These are phyloP conservation scores for Fragilariopsis cylindrus DNA, from an alignment of 108 stramenopile species.

Conservation along the genomic window DNA sequence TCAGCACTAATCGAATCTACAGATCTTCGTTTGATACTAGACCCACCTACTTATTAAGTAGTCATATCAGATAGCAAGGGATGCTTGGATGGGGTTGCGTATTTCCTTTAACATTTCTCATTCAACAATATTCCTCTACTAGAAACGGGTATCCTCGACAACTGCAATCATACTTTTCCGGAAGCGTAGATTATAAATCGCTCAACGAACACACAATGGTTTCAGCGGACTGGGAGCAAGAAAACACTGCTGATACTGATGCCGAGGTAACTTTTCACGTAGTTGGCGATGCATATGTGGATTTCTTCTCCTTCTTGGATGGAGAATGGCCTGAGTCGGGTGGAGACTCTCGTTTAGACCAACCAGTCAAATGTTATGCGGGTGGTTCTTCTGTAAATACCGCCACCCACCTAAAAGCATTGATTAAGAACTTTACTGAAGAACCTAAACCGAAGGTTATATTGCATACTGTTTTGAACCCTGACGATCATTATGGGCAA, in stretches of 20 bases:
- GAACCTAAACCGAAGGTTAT: conserved; percentile 28
- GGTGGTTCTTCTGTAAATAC: conserved; percentile 80
- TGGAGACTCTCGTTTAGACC: conserved; percentile 65
- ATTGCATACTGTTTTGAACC: conserved; percentile 72
- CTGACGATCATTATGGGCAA: conserved; percentile 67
- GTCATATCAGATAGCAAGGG: background rate
- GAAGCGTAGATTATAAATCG: no score
- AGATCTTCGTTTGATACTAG: no score
- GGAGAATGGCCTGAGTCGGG: conserved; percentile 50
- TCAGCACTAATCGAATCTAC: no score
- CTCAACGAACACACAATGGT: no score
- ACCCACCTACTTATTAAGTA: no score
- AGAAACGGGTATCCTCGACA: background rate
- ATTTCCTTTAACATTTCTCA: conserved; percentile 6
- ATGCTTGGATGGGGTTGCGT: conserved; percentile 4
- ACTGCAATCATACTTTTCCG: no score
- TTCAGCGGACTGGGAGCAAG: no score
- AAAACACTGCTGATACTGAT: no score
- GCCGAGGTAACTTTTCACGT: conserved; percentile 40
- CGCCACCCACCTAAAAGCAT: conserved; percentile 62
- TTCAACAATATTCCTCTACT: background rate
- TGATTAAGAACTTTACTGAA: conserved; percentile 24
- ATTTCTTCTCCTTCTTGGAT: conserved; percentile 68
- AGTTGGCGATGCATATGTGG: conserved; percentile 81
- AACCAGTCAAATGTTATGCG: conserved; percentile 56